phyloP scores from a whole-genome alignment of 495 filamentous ascomycete genomes.

The Niebla homalea region DNA sequence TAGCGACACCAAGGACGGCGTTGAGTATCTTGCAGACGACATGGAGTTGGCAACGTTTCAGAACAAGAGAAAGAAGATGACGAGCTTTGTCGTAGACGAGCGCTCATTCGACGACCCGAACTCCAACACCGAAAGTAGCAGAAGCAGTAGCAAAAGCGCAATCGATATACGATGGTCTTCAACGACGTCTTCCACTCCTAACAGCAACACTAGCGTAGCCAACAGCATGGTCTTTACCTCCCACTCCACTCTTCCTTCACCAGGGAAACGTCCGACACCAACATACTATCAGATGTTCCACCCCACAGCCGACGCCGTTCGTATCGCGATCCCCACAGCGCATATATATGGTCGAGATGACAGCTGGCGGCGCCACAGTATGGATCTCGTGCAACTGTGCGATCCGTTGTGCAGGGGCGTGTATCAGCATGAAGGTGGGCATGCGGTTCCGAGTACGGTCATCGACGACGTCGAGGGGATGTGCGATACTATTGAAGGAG shows the following conservation, averaged over 20 bases:
- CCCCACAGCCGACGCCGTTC: background rate
- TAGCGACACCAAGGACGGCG: background rate
- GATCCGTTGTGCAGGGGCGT: background rate
- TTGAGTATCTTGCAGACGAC: background rate
- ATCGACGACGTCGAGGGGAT: background rate
- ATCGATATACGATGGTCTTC: too few species aligned
- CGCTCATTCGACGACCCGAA: background rate
- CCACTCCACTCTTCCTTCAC: background rate
- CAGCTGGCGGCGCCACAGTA: constrained; percentile 1
- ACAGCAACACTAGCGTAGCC: too few species aligned
- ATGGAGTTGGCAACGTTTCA: background rate
- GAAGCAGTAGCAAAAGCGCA: too few species aligned
- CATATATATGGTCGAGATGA: constrained; percentile 4
- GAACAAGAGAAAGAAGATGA: background rate
- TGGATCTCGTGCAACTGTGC: constrained; percentile 1
- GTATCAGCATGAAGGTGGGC: constrained; percentile 4
- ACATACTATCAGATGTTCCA: constrained; percentile 3
- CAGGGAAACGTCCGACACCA: background rate
- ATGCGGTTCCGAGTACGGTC: background rate
- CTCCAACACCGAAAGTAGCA: too few species aligned
- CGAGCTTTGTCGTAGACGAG: background rate
- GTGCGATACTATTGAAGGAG: background rate
- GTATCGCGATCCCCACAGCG: constrained; percentile 3
- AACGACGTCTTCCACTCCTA: too few species aligned
- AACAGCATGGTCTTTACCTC: too few species aligned